phyloP scores from a whole-genome alignment of 805 yeast species.

The Yamadazyma takamatsuzukensis region DNA sequence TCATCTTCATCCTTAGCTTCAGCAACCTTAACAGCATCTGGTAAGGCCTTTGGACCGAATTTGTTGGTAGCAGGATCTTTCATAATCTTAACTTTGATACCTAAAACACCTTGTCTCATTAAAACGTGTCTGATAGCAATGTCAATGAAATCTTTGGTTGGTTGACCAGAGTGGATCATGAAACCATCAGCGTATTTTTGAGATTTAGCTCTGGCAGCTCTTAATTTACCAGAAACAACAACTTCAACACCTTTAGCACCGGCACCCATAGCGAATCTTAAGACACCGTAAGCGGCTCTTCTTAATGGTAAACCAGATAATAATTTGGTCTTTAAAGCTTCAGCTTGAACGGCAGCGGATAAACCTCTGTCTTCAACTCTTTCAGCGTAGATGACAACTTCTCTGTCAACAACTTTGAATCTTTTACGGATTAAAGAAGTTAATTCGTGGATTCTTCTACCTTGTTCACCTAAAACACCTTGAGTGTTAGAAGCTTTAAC shows the following conservation, averaged over 20 bases:
- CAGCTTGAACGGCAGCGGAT: conserved; percentile 99
- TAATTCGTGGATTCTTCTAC: conserved; percentile 99
- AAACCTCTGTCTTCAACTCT: conserved; percentile 99
- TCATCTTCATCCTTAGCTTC: conserved; percentile 94
- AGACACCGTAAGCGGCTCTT: conserved; percentile 99
- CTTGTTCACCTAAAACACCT: conserved; percentile 98
- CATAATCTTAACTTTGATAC: conserved; percentile 99
- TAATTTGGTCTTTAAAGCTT: conserved; percentile 96
- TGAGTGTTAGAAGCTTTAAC: conserved; percentile 99
- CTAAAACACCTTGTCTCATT: conserved; percentile 99
- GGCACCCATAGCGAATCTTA: conserved; percentile 99
- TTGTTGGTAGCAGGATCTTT: conserved; percentile 91
- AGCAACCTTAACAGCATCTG: conserved; percentile 88
- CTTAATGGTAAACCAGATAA: conserved; percentile 98
- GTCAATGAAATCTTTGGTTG: conserved; percentile 98
- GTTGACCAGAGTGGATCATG: conserved; percentile 99
- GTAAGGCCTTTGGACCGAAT: conserved; percentile 86
- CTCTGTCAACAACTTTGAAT: conserved; percentile 93
- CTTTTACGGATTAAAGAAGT: conserved; percentile 97
- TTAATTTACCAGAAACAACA: conserved; percentile 98
- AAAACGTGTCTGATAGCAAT: conserved; percentile 99
- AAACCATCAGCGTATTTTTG: conserved; percentile 99
- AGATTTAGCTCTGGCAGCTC: conserved; percentile 99
- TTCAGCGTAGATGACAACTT: conserved; percentile 95
- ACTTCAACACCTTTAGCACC: conserved; percentile 99